phyloP scores from a whole-genome alignment of 208 protist genomes.

The Leishmania lainsoni region DNA sequence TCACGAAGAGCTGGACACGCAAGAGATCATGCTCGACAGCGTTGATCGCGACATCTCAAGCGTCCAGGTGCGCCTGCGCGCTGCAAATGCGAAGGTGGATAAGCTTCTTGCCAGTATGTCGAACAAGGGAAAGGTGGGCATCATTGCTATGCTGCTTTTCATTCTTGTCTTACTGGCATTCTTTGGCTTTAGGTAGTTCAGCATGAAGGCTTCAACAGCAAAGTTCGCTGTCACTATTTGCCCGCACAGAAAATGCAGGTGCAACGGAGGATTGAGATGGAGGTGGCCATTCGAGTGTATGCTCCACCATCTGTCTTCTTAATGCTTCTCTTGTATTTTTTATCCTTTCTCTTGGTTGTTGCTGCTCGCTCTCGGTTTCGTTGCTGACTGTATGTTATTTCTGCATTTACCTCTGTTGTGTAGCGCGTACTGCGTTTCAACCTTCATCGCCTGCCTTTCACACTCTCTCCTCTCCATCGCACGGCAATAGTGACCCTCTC shows the following conservation, averaged over 20 bases:
- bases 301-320: neutral
- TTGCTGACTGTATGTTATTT: neutral
- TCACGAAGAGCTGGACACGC: conserved; percentile 69
- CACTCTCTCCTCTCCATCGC: neutral
- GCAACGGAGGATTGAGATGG: neutral
- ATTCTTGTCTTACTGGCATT: conserved; percentile 57
- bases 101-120: conserved; percentile 86
- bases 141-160: conserved; percentile 57
- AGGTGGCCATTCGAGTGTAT: neutral
- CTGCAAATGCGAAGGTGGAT: conserved; percentile 82
- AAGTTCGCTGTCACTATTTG: neutral
- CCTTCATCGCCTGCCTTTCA: neutral
- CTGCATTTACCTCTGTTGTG: neutral
- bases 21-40: conserved; percentile 70
- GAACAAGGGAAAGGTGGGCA: conserved; percentile 82
- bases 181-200: conserved; percentile 29
- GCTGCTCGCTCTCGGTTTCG: neutral
- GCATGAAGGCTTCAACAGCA: neutral
- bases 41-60: conserved; percentile 66
- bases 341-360: neutral
- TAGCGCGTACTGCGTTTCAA: neutral
- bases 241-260: neutral
- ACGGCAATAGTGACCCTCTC: neutral
- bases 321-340: neutral
- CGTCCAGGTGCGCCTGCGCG: conserved; percentile 65